Base-by-base conservation (phyloP, 352 stramenopile species). In the Phytophthora litchii region DNA sequence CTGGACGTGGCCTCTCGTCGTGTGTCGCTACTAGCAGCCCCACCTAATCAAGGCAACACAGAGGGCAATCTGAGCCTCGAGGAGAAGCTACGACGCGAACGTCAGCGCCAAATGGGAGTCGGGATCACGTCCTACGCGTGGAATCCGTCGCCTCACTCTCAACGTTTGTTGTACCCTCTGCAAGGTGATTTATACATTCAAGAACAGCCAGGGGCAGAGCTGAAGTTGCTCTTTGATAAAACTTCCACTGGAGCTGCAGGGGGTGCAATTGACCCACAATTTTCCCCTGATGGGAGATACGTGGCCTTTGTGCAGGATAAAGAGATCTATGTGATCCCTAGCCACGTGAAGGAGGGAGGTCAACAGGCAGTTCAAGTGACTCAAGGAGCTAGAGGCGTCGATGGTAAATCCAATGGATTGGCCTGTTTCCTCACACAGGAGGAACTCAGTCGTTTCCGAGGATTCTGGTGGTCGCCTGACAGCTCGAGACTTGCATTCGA, bases 391-490 rank as follows among this genome's bases (percentile, higher is more conserved):
- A 67, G 87, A 49, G 78, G 69, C 41, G 49, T 81, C 20, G 72
- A 75, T 7, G 88, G 88, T 21, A 83, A 89, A 40, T 97, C 83
- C 20, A 94, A 98, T 72, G 97, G 96, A 2, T 60, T 99, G 11
- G 96, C 97, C n/a, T 98, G 98, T 73, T 99, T 98, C 73, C 65
- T 99, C 9, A 97, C 96, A 6, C 94, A 98, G 64, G 97, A 99
- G 74, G 96, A 99, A 74, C 95, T 99, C 67, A 95, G 96, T 65
- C 88, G 96, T 25, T 99, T 98, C 77, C 74, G 89, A 36, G 97
- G 97, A 41, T 99, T 98, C 77, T 99, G 97, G 97, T 98, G 93
- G 92, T 90, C 88, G 17, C 86, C 89, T 0, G 87, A 98, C 72
- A 94, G 83, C 34, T 60, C 72, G 3, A 67, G 75, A 37, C 74